These are phyloP conservation scores for Parasitella parasitica DNA, from an alignment of 371 early-diverging fungal species.

Conservation along the genomic window DNA sequence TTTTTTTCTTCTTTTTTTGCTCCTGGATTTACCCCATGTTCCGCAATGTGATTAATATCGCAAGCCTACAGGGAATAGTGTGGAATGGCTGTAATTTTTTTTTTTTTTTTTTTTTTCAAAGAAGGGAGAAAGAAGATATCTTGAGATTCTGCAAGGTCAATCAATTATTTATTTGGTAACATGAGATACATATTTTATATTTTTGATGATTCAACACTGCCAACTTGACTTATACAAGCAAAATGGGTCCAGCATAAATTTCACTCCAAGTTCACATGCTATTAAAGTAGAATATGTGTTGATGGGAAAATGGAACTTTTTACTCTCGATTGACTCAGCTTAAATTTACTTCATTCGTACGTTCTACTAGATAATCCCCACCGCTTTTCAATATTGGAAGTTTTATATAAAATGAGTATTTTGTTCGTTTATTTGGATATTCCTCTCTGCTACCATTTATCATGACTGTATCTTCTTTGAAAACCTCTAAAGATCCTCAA, in stretches of 20 bases:
- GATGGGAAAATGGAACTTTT: conserved; percentile 11
- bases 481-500: conserved; percentile 22
- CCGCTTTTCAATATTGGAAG: too few species aligned
- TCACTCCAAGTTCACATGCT: conserved; percentile 4
- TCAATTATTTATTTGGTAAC: too few species aligned
- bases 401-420: background rate
- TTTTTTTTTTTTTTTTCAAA: background rate
- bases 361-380: too few species aligned
- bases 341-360: conserved; percentile 10
- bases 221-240: too few species aligned
- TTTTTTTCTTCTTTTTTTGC: background rate
- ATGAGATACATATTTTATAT: too few species aligned
- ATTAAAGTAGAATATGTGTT: background rate
- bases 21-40: background rate
- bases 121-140: background rate
- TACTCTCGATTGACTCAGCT: conserved; percentile 17
- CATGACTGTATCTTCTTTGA: conserved; percentile 8
- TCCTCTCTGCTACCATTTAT: background rate
- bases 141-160: background rate
- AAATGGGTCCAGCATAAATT: background rate
- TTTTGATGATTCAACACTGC: too few species aligned
- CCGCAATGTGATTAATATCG: background rate
- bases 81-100: background rate
- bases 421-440: background rate
- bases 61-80: background rate